A percentile compares a stretch with the other conserved stretches of the same genome.
These are phyloP conservation scores for Rhizopogon vesiculosus DNA, from an alignment of 768 basidiomycete species.

Conservation along the genomic window DNA sequence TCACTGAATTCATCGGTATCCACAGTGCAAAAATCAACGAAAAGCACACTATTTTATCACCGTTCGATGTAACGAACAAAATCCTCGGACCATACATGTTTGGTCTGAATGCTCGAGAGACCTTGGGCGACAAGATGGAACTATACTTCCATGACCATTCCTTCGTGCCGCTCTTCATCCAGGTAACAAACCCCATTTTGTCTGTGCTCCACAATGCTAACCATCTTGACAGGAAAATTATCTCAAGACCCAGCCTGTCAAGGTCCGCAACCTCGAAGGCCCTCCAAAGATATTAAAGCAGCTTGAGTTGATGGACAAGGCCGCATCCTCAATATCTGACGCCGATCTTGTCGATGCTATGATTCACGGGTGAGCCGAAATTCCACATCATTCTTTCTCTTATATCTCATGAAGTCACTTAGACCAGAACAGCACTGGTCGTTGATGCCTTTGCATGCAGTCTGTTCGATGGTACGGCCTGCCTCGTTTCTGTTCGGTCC, in stretches of 20 bases:
- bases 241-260: constrained; percentile 73
- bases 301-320: constrained; percentile 78
- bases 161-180: constrained; percentile 92
- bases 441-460: constrained; percentile 89
- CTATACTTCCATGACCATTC: constrained; percentile 95
- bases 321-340: constrained; percentile 91
- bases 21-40: constrained; percentile 82
- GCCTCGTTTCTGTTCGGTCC: constrained; percentile 79
- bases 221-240: constrained; percentile 79
- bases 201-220: not conserved
- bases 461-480: constrained; percentile 85
- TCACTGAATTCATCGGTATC: not conserved
- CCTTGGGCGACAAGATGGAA: constrained; percentile 89
- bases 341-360: constrained; percentile 90
- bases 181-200: constrained; percentile 40
- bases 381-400: not conserved
- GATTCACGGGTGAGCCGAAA: constrained; percentile 73
- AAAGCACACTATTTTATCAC: constrained; percentile 86
- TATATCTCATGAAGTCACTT: not conserved
- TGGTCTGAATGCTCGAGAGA: constrained; percentile 73
- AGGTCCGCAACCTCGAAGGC: constrained; percentile 51
- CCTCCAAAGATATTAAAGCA: constrained; percentile 65
- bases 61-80: constrained; percentile 86
- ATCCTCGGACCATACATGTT: constrained; percentile 91
- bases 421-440: constrained; percentile 96